Evolutionary conservation across 148 eudicot genomes (phyloP).

Genomic region (Nepenthes mirabilis): DNA sequence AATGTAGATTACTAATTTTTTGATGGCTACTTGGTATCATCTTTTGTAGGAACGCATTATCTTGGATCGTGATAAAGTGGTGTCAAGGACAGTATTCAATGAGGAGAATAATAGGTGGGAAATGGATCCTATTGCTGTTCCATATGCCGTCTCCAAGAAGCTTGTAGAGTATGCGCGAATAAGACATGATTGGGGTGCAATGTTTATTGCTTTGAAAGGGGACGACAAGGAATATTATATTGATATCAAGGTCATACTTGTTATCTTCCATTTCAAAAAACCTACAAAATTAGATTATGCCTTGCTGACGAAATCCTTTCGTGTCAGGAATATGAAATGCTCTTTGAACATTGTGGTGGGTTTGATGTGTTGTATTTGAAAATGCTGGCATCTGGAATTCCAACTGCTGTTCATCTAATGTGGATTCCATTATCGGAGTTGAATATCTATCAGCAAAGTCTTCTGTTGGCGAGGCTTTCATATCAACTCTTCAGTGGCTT

Average conservation of each 20-base stretch:
- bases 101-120: conserved; percentile 74
- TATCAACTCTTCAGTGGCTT: conserved; percentile 24
- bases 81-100: conserved; percentile 56
- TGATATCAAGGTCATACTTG: conserved; percentile 41
- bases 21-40: not conserved
- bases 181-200: conserved; percentile 83
- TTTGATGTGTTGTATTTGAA: conserved; percentile 76
- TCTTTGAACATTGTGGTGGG: conserved; percentile 79
- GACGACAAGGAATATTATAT: conserved; percentile 69
- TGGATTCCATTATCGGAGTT: conserved; percentile 78
- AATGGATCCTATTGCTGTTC: conserved; percentile 79
- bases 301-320: conserved; percentile 8
- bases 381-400: conserved; percentile 73
- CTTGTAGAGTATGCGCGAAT: conserved; percentile 68
- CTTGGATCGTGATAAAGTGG: conserved; percentile 77
- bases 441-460: conserved; percentile 45
- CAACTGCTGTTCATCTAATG: conserved; percentile 75
- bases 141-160: conserved; percentile 68
- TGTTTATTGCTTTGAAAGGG: conserved; percentile 69
- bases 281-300: conserved; percentile 3
- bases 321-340: conserved; percentile 60
- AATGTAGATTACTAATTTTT: not conserved
- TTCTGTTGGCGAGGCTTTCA: conserved; percentile 30
- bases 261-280: conserved; percentile 1
- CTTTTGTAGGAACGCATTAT: conserved; percentile 55